Evolutionary conservation across 1,284 basidiomycete genomes (phyloP), one percentile per base, ranked within the genome.

Genomic region (Leccinum pseudoinsigne): DNA sequence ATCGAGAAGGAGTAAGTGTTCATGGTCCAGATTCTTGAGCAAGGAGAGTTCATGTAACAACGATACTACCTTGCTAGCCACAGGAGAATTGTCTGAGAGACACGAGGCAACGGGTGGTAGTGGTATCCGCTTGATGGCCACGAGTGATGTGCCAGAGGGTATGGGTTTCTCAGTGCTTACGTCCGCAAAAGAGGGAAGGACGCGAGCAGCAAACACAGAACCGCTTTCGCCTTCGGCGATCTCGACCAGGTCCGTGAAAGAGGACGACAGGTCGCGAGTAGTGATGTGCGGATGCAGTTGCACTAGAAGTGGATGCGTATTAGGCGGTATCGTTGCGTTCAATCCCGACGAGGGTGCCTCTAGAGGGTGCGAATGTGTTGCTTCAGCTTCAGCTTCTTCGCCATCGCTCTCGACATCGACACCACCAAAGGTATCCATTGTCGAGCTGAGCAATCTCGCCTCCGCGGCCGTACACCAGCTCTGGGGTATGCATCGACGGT

Each of bases 221-320:
- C 91, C 91, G 56, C 84, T 88, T 69, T 92, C 90, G 53, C 91
- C 90, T 73, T 93, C 88, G 0, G 90, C 90, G 38, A 93, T 88
- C 75, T 92, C 90, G 57, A 82, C 82, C 55, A 92, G 76, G 66
- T 90, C 84, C 5, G 80, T 74, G 72, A 88, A 92, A 61, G 84
- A 80, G 1, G 83, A 80, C 9, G 82, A 77, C 4, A 90, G 90
- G 68, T 90, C 84, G 18, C 45, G 45, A 47, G 45, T 21, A 12
- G 47, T 47, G 68, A 92, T 87, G 72, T 86, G 89, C 36, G 82
- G 80, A 57, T 83, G 81, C 14, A 92, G 75, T 2, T 87, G 88
- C 5, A 79, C 78, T n/a, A 92, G 81, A 23, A 72, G 64, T 9
- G 73, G 70, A 57, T 74, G 71, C 9, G 18, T 34, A 42, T 0